Base-by-base conservation (phyloP, 1,139 yeast species). In the Diutina sp. region DNA sequence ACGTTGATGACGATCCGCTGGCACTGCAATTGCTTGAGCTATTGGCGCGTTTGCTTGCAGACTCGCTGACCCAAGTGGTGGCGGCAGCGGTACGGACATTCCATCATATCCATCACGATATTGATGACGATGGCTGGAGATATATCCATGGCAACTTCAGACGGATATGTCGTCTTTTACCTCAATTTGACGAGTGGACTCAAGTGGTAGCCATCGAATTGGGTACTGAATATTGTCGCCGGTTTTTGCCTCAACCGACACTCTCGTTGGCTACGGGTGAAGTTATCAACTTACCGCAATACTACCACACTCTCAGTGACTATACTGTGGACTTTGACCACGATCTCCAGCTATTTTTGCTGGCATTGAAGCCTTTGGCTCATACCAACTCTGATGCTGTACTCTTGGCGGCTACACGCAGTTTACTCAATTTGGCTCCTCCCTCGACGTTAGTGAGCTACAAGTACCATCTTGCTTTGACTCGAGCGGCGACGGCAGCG, bases 131-230 rank as follows among this genome's bases (percentile, higher is more conserved):
- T 55, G 74, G 79, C 55, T 77, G 88, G 69, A 86, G 80, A 11
- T 69, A 86, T 35, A 69, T 93, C 7, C 99, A 95, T 66, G 82
- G 86, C 1, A 81, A 84, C 61, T 87, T 78, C 65, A 77, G 89
- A 46, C 74, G 86, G 55, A 76, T 82, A 48, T 83, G 95, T 61
- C 65, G 76, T 1, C 68, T 79, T 16, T 61, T 91, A 14, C 61
- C 66, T 0, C 75, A 79, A 1, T 72, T 91, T 58, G 96, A 90
- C 60, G 87, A 86, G 59, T 89, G 93, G 87, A 73, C 90, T n/a
- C 93, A 87, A 64, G 69, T 78, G 0, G 67, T 73, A 25, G 68
- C 83, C 11, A 72, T 90, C 30, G 90, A 87, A 55, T 64, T 87
- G 9, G 72, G 91, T 56, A 79, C 84, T 0, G 81, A 82, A 56